A percentile compares a stretch with the other conserved stretches of the same genome.
Conservation (phyloP, 148 eudicot species). For the Cornus kousa region DNA sequence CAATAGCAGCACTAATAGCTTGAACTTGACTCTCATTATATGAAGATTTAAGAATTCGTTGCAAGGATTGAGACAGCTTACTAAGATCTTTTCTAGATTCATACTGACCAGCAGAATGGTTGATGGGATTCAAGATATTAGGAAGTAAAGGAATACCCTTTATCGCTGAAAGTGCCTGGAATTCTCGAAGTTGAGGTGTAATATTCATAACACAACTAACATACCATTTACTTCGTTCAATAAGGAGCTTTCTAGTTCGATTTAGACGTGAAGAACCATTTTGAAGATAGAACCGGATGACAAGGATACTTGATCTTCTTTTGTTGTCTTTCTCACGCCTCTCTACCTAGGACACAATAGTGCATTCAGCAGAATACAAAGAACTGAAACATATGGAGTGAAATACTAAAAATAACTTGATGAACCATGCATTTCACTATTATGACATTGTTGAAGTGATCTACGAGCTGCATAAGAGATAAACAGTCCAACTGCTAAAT, state of each 20-base stretch:
- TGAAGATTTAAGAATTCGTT: constrained; percentile 55
- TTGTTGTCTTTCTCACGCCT: constrained; percentile 78
- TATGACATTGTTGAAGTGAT: background rate
- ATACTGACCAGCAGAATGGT: constrained; percentile 31
- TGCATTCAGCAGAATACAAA: background rate
- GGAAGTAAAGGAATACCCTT: constrained; percentile 79
- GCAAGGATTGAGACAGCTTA: constrained; percentile 67
- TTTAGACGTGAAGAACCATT: constrained; percentile 66
- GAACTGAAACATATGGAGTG: background rate
- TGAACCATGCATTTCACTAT: background rate
- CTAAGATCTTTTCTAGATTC: constrained; percentile 45
- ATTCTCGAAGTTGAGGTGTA: constrained; percentile 94
- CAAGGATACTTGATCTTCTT: constrained; percentile 62
- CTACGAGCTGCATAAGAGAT: background rate
- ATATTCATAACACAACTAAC: constrained; percentile 81
- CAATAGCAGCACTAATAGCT: constrained; percentile 70
- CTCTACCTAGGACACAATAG: constrained; percentile 61
- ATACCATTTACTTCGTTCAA: constrained; percentile 92
- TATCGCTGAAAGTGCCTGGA: constrained; percentile 90
- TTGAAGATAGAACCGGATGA: constrained; percentile 81
- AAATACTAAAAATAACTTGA: background rate
- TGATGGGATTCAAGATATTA: constrained; percentile 59
- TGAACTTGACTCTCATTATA: constrained; percentile 90
- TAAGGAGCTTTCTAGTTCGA: constrained; percentile 75
- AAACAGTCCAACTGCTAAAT: background rate